Base-by-base conservation (phyloP, 768 basidiomycete genomes). In the Termitomyces titanicus region DNA sequence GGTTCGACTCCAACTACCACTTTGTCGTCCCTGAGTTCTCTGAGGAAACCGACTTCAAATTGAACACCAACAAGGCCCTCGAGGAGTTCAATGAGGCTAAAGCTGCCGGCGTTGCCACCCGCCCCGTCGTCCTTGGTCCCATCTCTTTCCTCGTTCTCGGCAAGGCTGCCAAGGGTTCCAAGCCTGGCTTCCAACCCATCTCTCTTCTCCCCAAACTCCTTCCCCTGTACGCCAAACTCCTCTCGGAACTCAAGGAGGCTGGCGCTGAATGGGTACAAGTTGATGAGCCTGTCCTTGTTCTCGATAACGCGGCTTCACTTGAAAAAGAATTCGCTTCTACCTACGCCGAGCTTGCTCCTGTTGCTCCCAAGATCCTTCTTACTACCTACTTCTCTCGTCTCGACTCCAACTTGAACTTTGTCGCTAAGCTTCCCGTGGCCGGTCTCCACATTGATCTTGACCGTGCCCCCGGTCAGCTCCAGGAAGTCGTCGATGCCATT, bases 1-100 rank as follows among this genome's bases (percentile, higher is more conserved):
- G 93, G 94, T 96, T 94, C 71, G 94, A 97, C 76, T 94, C 93
- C 48, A 98, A 97, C 84, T 98, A 97, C 80, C 95, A 98, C 79
- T 95, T 87, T 68, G 94, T 98, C 72, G 97, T 98, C 56, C 95
- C 95, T 53, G 97, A 97, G 76, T 84, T 97, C 73, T 91, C 91
- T 9, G 89, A 92, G 51, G 77, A 82, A 65, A 90, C 88, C 29
- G 86, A 96, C 62, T 98, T 98, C 85, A 94, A 96, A 76, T 79
- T 99, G 70, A 83, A 88, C 78, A 87, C 86, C 78, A 96, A 96
- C 88, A 97, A 98, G 81, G 85, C 89, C 45, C 83, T 98, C 57
- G 86, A 88, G 65, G 93, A 97, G 71, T 98, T 84, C 80, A 85
- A 89, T 61, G 97, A 99, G 78, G 97, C 97, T 54, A 87, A 96